phyloP scores from a whole-genome alignment of 495 filamentous ascomycete species.

The Daldinia decipiens region DNA sequence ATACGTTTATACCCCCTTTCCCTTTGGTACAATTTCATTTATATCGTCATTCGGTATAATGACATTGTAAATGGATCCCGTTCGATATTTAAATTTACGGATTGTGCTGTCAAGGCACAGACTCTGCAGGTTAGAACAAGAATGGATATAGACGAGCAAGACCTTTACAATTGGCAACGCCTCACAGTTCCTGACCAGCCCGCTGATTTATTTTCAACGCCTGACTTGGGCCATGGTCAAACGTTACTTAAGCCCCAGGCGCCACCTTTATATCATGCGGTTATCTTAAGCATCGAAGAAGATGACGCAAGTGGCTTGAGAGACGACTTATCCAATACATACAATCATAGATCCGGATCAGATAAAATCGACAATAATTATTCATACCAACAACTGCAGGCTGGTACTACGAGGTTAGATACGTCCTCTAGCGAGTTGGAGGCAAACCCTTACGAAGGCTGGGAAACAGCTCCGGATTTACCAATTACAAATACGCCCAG shows the following conservation, averaged over 20 bases:
- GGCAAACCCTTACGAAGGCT: conserved; percentile 9
- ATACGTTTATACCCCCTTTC: background rate
- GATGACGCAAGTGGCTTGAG: background rate
- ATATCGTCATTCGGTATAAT: background rate
- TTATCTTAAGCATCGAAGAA: conserved; percentile 18
- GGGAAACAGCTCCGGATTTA: conserved; percentile 26
- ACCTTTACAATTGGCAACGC: conserved; percentile 1
- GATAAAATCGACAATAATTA: background rate
- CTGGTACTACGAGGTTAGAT: background rate
- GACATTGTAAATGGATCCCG: background rate
- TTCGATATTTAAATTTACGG: background rate
- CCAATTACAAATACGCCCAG: background rate
- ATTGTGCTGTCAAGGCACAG: background rate
- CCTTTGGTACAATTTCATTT: background rate
- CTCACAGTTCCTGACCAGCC: background rate
- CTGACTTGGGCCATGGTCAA: background rate
- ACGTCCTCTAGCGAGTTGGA: conserved; percentile 8
- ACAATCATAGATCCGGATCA: background rate
- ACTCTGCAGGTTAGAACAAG: conserved; percentile 5
- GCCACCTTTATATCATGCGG: background rate
- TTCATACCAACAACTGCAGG: background rate
- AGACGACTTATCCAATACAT: background rate
- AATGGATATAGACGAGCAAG: conserved; percentile 5
- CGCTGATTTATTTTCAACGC: background rate
- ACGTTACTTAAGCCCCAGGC: background rate